These are phyloP conservation scores for Plasmodium vinckei DNA, from an alignment of 169 alveolate genomes.

Conservation along the genomic window DNA sequence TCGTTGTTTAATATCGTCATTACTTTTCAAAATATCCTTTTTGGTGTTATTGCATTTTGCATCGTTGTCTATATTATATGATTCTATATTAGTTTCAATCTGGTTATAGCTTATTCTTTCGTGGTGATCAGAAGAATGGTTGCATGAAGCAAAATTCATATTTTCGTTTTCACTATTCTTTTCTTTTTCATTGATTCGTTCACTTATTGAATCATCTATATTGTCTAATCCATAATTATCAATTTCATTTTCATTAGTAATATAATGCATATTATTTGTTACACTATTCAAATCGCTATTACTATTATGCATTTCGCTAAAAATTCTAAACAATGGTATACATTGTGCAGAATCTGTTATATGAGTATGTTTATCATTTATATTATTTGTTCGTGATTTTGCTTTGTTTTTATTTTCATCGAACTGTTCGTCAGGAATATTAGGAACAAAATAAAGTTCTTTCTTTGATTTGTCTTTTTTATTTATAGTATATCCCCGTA, in stretches of 20 bases:
- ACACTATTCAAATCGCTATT: conserved; percentile 3
- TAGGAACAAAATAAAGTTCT: conserved; percentile 1
- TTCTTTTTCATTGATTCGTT: background rate
- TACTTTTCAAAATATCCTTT: too few species aligned
- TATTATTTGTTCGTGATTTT: conserved; percentile 23
- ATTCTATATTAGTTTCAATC: too few species aligned
- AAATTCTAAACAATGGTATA: conserved; percentile 18
- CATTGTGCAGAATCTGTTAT: conserved; percentile 24
- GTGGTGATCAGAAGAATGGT: too few species aligned
- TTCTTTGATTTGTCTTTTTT: conserved; percentile 16
- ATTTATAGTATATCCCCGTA: conserved; percentile 10
- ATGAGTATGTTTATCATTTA: conserved; percentile 13
- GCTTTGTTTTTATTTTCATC: conserved; percentile 18
- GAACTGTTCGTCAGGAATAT: conserved; percentile 12
- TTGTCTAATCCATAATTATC: background rate
- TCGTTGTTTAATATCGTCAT: too few species aligned
- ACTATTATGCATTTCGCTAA: conserved; percentile 13
- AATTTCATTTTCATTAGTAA: background rate
- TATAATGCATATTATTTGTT: background rate
- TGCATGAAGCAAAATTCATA: too few species aligned
- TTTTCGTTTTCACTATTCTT: conserved; percentile 11
- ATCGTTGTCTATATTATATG: too few species aligned
- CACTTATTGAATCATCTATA: background rate
- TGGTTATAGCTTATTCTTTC: too few species aligned
- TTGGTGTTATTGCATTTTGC: too few species aligned